Evolutionary conservation across 2,329 filamentous ascomycete genomes (phyloP), one percentile per base, ranked within the genome.

Genomic region (Myriosclerotinia duriaeana): DNA sequence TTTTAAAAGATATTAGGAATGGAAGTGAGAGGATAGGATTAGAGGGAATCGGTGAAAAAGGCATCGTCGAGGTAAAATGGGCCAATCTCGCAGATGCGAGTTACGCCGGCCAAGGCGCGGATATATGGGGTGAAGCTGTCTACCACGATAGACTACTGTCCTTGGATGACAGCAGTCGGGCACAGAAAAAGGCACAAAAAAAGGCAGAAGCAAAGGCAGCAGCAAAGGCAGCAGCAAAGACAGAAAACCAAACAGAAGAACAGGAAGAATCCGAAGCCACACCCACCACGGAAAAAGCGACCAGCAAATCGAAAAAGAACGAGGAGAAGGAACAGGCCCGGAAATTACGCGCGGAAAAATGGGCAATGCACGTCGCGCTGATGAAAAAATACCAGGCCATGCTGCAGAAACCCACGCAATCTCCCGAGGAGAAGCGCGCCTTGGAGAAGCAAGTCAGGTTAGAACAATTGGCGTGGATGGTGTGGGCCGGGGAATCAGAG

Each of bases 21-120:
- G 64, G 59, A 26, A 66, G 60, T 22, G 59, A 62, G 34, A 38
- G 50, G 15, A 68, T 68, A 17, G 65, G 67, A 5, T 38, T 69
- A 11, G 59, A 62, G 14, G 66, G 42, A 12, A 58, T 53, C n/a
- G 53, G 55, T 12, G 44, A 58, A 22, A 58, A 58, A 17, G 56
- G 52, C 1, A 64, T 66, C 36, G 75, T 72, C n/a, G 68, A 72
- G 53, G 71, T 79, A 8, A 69, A 71, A 58, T 79, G 78, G 78
- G 71, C 68, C 40, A 72, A 79, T 71, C 67, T 78, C 7, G 65
- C 72, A 30, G 77, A 79, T 73, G 75, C 76, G 0, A 76, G 79
- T 65, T 78, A 73, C 69, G 78, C 78, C 36, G 71, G 73, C 48
- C 68, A 67, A 22, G 56, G 56, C 34, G 8, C 30, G 7, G 26